Evolutionary conservation across 352 stramenopile genomes (phyloP), one percentile per base, ranked within the genome.

Genomic region (Poterioochromonas sp.): DNA sequence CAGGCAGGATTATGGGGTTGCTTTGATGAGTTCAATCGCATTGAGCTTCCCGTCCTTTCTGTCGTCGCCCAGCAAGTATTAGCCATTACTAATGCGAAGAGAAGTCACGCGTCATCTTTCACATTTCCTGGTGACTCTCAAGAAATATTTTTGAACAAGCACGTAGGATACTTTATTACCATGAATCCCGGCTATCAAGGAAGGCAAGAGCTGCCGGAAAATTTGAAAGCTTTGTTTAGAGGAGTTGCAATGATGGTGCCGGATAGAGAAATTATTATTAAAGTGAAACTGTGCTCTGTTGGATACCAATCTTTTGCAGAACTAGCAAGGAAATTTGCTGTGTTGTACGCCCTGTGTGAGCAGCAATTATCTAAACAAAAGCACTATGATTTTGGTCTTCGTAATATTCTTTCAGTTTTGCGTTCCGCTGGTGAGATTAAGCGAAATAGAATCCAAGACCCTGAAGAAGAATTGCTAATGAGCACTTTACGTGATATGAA

Each of bases 1-100:
- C 88, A 94, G 63, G 90, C 88, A 0, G 90, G 90, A 53, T 82
- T 94, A 2, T 95, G 90, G 94, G 94, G 94, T 34, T 98, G 94
- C 81, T 98, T 98, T 79, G 93, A 98, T 80, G 93, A 98, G 80
- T 98, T 98, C 86, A 98, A 98, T 83, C 91, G 93, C 34, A 98
- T 98, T 81, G 90, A 94, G 62, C 80, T 95, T 3, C 90, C 89
- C 0, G 90, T 95, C 37, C 76, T 95, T 0, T 94, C 89, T 12
- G 90, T 95, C 44, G 90, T 95, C 0, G 90, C 90, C 0, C 90
- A 94, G 80, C 90, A 95, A 83, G 88, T 95, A 58, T 83, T 95
- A 0, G 88, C 90, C 37, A 93, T 95, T 43, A 85, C 89, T 40
- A 94, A 95, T 76, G 90, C 89, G 12, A 94, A 94, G 82, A 91